These are phyloP conservation scores for Ajuga reptans DNA, from an alignment of 305 asterid species.

Conservation along the genomic window DNA sequence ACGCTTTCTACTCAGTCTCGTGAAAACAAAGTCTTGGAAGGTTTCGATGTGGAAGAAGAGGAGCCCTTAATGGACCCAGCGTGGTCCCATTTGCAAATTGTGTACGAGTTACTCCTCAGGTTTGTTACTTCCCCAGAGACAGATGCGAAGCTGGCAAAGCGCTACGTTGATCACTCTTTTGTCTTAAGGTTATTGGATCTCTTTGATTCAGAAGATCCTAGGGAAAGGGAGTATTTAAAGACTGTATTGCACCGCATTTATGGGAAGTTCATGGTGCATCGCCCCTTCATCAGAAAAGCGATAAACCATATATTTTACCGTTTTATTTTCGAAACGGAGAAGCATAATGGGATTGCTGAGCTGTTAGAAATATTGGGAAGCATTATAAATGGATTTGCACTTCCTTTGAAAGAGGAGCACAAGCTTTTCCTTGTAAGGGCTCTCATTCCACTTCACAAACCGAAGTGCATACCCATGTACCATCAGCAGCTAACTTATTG, in stretches of 20 bases:
- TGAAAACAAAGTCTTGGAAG: conserved; percentile 67
- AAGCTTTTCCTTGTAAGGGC: conserved; percentile 78
- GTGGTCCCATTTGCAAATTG: conserved; percentile 87
- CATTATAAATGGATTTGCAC: conserved; percentile 81
- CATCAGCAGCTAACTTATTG: conserved; percentile 89
- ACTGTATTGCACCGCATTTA: conserved; percentile 79
- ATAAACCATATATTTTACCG: conserved; percentile 71
- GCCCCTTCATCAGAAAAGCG: conserved; percentile 76
- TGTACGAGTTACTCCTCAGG: conserved; percentile 75
- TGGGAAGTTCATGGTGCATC: conserved; percentile 94
- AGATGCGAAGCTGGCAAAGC: conserved; percentile 81
- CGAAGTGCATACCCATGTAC: conserved; percentile 73
- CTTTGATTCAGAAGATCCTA: conserved; percentile 86
- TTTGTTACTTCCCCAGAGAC: conserved; percentile 84
- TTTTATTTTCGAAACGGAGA: conserved; percentile 77
- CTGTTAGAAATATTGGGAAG: conserved; percentile 86
- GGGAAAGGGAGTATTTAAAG: conserved; percentile 86
- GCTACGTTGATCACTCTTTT: conserved; percentile 72
- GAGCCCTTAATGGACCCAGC: conserved; percentile 81
- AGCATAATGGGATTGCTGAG: conserved; percentile 84
- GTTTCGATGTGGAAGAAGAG: conserved; percentile 74
- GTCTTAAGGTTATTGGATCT: conserved; percentile 66
- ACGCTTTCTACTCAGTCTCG: conserved; percentile 59
- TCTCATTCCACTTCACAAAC: conserved; percentile 83
- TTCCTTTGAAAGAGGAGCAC: conserved; percentile 90